Evolutionary conservation across 2,329 filamentous ascomycete genomes (phyloP), one percentile per base, ranked within the genome.

Genomic region (Fusarium tjaetaba): DNA sequence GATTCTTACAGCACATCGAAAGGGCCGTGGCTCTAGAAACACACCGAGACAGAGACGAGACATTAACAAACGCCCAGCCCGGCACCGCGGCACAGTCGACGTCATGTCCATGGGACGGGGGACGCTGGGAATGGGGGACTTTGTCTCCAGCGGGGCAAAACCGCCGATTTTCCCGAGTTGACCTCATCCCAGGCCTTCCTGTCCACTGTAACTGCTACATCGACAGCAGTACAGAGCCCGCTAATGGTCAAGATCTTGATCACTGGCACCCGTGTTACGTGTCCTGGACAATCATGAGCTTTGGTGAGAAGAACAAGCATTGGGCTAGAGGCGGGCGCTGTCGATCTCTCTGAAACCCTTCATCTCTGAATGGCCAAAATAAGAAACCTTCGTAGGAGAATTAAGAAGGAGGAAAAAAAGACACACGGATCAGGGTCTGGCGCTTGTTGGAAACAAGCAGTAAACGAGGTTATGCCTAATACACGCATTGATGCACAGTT

Each of bases 101-200:
- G 76, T 78, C 76, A 78, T 77, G 61, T 60, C 43, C 42, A 68
- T 57, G 65, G 67, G 57, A 68, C 62, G 72, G 60, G 65, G 67
- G 57, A 68, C 62, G 72, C 74, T 74, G 74, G 71, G 76, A 77
- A 76, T 75, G 63, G 65, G 64, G 64, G 69, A 61, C 24, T 32
- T 65, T 53, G 53, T 51, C 55, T 26, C 49, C 58, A 65, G 68
- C 52, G 65, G 58, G 64, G 56, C 49, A 68, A 68, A 76, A 65
- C 63, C 74, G 74, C 76, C 76, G 76, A 76, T 76, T 77, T 73
- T 78, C 68, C 76, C 76, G 76, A 73, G 60, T 74, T 72, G 64
- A 55, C 61, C 64, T 74, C 64, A 58, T 57, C 43, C 57, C 39
- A 53, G 49, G 52, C 30, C 58, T 49, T 53, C 48, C 42, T 55